phyloP scores from a whole-genome alignment of 1,284 basidiomycete species.

The Apiotrichum akiyoshidainum region DNA sequence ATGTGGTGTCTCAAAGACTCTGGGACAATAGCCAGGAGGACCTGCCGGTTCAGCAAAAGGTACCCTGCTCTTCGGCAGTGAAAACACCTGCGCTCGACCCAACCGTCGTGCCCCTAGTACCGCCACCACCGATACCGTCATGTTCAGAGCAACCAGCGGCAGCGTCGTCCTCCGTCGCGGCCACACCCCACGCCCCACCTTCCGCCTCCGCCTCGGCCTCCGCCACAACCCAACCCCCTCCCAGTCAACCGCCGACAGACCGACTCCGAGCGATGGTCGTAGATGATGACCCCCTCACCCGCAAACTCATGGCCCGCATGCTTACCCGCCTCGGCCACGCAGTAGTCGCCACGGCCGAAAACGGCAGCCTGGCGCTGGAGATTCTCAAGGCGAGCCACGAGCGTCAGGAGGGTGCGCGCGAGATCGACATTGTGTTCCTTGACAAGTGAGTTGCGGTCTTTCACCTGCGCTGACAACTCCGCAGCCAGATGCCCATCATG shows the following conservation, averaged over 20 bases:
- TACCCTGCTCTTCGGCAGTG: no score
- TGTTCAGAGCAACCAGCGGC: no score
- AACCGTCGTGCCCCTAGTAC: no score
- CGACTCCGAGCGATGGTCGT: constrained; percentile 39
- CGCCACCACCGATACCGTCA: no score
- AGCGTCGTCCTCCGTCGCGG: no score
- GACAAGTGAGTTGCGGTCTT: constrained; percentile 3
- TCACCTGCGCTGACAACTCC: no score
- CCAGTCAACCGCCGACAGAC: no score
- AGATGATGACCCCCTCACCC: constrained; percentile 56
- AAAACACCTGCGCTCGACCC: no score
- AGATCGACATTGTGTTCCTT: constrained; percentile 17
- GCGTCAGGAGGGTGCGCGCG: background rate
- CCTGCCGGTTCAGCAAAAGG: no score
- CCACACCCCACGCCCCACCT: background rate
- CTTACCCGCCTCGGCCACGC: constrained; percentile 71
- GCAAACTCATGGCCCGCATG: constrained; percentile 76
- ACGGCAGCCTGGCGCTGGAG: constrained; percentile 75
- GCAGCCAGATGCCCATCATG: constrained; percentile 60
- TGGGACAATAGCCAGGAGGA: no score
- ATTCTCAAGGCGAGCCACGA: constrained; percentile 54
- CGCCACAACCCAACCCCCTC: constrained; percentile 33
- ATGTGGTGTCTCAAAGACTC: no score
- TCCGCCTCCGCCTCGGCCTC: constrained; percentile 34
- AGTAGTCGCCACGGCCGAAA: constrained; percentile 71